A percentile compares a stretch with the other conserved stretches of the same genome.
Evolutionary conservation across 202 grass and related monocot species (phyloP).

Genomic region (Eragrostis tef): DNA sequence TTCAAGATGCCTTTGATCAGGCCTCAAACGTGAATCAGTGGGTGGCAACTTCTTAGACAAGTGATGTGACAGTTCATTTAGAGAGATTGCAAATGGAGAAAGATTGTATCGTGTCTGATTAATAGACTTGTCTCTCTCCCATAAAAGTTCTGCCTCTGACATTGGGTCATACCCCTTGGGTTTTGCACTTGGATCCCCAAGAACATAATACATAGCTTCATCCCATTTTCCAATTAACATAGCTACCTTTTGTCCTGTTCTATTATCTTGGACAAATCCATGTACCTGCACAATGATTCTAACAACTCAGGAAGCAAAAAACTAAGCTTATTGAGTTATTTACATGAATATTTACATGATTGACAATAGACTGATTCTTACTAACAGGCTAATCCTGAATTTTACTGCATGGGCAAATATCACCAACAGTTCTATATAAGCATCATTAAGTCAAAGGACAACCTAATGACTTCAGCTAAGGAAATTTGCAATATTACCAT

Average conservation of each 20-base stretch:
- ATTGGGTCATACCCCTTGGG: slow-evolving; percentile 92
- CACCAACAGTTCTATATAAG: neutral
- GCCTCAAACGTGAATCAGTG: slow-evolving; percentile 86
- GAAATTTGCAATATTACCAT: neutral
- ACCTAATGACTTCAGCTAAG: neutral
- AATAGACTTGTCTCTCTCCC: slow-evolving; percentile 78
- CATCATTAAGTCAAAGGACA: neutral
- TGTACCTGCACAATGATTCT: slow-evolving; percentile 59
- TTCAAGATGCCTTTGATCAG: slow-evolving; percentile 91
- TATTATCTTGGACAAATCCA: slow-evolving; percentile 98
- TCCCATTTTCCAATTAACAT: slow-evolving; percentile 98
- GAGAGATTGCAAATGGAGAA: slow-evolving; percentile 87
- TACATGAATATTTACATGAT: neutral
- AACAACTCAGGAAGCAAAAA: slow-evolving; percentile 26
- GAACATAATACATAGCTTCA: slow-evolving; percentile 94
- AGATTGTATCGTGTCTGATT: slow-evolving; percentile 92
- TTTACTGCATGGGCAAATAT: neutral
- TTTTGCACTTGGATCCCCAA: slow-evolving; percentile 85
- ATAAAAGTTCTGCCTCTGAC: slow-evolving; percentile 87
- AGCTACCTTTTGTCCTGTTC: slow-evolving; percentile 81
- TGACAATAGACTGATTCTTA: slow-evolving; percentile 8
- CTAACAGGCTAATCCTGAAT: slow-evolving; percentile 2
- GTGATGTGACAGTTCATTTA: slow-evolving; percentile 72
- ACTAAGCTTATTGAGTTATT: neutral
- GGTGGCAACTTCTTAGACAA: slow-evolving; percentile 71